These are phyloP conservation scores for Ogataea polymorpha DNA, from an alignment of 805 yeast genomes.

Conservation along the genomic window DNA sequence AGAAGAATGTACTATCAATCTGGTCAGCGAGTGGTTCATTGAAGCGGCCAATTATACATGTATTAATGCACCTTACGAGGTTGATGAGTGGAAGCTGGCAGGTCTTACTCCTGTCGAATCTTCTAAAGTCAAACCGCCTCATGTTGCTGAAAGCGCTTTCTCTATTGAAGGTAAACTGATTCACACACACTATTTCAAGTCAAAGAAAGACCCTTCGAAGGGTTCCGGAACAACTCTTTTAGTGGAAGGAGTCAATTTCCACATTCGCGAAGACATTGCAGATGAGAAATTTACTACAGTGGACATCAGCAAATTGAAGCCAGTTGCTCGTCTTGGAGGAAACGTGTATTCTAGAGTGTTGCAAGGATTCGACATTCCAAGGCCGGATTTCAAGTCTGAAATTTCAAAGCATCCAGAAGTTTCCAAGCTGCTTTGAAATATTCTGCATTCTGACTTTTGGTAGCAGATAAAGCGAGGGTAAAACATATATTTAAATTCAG, in stretches of 20 bases:
- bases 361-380: slow-evolving; percentile 43
- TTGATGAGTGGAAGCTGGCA: slow-evolving; percentile 53
- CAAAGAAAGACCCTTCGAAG: slow-evolving; percentile 36
- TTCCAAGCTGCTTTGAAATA: slow-evolving; percentile 3
- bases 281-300: slow-evolving; percentile 38
- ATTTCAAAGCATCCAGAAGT: slow-evolving; percentile 14
- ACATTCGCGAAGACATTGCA: slow-evolving; percentile 52
- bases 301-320: slow-evolving; percentile 47
- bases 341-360: slow-evolving; percentile 43
- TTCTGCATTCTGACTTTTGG: slow-evolving; percentile 11
- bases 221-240: slow-evolving; percentile 39
- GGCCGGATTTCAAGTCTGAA: slow-evolving; percentile 39
- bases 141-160: slow-evolving; percentile 61
- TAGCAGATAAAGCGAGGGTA: slow-evolving; percentile 1
- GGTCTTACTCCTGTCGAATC: slow-evolving; percentile 51
- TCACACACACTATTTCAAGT: slow-evolving; percentile 41
- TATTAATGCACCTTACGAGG: slow-evolving; percentile 44
- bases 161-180: slow-evolving; percentile 53
- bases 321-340: slow-evolving; percentile 56
- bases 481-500: neutral
- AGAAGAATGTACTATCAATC: slow-evolving; percentile 51
- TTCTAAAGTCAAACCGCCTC: slow-evolving; percentile 46
- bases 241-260: slow-evolving; percentile 57
- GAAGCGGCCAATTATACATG: slow-evolving; percentile 59
- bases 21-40: slow-evolving; percentile 60